These are phyloP conservation scores for Tarenaya hassleriana DNA, from an alignment of 345 rosid species.

Conservation along the genomic window DNA sequence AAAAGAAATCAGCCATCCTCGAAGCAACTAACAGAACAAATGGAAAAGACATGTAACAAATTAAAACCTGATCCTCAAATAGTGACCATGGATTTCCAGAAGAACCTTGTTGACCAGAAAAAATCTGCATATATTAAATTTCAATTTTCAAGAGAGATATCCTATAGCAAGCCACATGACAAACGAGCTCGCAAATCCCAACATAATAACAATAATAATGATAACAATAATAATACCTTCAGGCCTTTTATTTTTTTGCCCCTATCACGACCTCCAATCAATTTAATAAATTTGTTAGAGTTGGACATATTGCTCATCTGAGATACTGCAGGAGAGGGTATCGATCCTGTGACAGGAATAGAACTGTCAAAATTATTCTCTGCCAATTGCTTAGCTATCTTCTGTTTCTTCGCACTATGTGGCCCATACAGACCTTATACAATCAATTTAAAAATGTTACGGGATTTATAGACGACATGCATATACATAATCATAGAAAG, in stretches of 20 bases:
- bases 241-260: slow-evolving; percentile 67
- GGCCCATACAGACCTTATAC: slow-evolving; percentile 64
- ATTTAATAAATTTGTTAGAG: slow-evolving; percentile 65
- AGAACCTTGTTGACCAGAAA: slow-evolving; percentile 68
- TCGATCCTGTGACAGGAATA: slow-evolving; percentile 46
- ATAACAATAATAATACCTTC: slow-evolving; percentile 60
- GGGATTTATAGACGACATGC: slow-evolving; percentile 7
- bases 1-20: slow-evolving; percentile 21
- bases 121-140: slow-evolving; percentile 43
- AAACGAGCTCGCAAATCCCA: slow-evolving; percentile 15
- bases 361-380: slow-evolving; percentile 62
- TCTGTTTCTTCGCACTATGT: slow-evolving; percentile 68
- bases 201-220: slow-evolving; percentile 29
- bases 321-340: slow-evolving; percentile 83
- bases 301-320: slow-evolving; percentile 94
- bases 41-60: slow-evolving; percentile 11
- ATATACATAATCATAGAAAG: slow-evolving; percentile 12
- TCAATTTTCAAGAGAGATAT: slow-evolving; percentile 12
- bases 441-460: slow-evolving; percentile 23
- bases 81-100: slow-evolving; percentile 86
- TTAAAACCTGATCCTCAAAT: slow-evolving; percentile 93
- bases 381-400: slow-evolving; percentile 52
- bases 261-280: slow-evolving; percentile 65
- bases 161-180: background rate
- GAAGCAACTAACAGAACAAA: slow-evolving; percentile 22